phyloP scores from a whole-genome alignment of 306 rosid species.

The Casuarina glauca region DNA sequence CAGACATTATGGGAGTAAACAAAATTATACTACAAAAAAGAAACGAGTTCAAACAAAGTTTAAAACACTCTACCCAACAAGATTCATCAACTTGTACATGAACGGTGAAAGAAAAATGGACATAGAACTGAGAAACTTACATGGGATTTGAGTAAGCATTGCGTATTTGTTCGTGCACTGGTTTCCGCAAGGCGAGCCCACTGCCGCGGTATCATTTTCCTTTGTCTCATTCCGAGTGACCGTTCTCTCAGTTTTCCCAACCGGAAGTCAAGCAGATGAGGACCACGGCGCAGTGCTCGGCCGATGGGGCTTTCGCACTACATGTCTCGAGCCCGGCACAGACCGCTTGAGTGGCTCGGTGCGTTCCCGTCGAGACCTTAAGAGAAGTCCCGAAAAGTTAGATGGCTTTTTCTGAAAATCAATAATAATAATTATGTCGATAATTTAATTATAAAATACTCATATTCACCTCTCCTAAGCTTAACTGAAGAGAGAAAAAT shows the following conservation, averaged over 20 bases:
- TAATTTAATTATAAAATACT: no score
- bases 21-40: not conserved
- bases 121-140: slow-evolving; percentile 27
- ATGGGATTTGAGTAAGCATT: slow-evolving; percentile 75
- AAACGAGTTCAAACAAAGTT: not conserved
- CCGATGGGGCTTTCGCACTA: no score
- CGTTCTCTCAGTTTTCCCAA: not conserved
- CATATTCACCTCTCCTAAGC: no score
- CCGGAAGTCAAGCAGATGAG: not conserved
- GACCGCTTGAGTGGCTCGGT: no score
- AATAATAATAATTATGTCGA: no score
- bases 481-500: no score
- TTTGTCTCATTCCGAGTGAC: not conserved
- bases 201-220: slow-evolving; percentile 65
- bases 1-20: not conserved
- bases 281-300: not conserved
- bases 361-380: no score
- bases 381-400: no score
- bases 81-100: slow-evolving; percentile 2
- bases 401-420: no score
- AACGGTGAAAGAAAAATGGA: not conserved
- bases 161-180: slow-evolving; percentile 79
- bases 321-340: no score
- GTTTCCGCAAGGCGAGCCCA: slow-evolving; percentile 79
- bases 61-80: not conserved